Base-by-base conservation (phyloP, 805 yeast genomes). In the Candida sanyiensis region DNA sequence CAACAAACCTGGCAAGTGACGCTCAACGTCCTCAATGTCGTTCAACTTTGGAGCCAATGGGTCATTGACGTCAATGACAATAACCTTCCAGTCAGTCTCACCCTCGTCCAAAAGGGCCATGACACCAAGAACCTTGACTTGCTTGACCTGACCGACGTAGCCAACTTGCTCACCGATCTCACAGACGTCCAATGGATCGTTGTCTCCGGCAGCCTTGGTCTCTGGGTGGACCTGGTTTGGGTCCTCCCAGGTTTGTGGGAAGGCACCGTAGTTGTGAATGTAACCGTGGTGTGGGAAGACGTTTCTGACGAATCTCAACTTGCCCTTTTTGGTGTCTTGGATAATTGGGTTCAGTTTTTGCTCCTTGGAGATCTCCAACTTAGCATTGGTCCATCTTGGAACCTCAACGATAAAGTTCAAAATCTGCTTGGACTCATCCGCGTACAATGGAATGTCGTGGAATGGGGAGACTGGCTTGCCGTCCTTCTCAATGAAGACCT, bases 211-310 rank as follows among this genome's bases (percentile, higher is more conserved):
- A 56, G 67, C 78, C 62, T 65, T 77, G 54, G 75, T 83, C 67
- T 75, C 84, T 67, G 77, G 76, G 63, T 67, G 84, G 59, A 64
- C 61, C 60, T 52, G 72, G 55, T 66, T 76, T 63, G 78, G 85
- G 28, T 54, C 60, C 35, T 55, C 59, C 59, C 58, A 54, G 25
- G 57, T 48, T 65, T 90, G 97, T 50, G 97, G 97, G 77, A 90
- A 83, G 35, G 97, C 97, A 64, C 97, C 98, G 64, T 90, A 90
- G 73, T 93, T 93, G 72, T 88, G 96, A 54, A 90, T 90, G 73
- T 93, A 90, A 55, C 98, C 98, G 64, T 93, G 95, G 73, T 85
- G 95, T 38, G 98, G 98, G 86, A 90, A 90, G 65, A 95, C 80
- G 77, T 93, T 93, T 72, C 95, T 82, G 44, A 93, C 97, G 55